These are phyloP conservation scores for Limnanthes douglasii DNA, from an alignment of 345 rosid species.

Conservation along the genomic window DNA sequence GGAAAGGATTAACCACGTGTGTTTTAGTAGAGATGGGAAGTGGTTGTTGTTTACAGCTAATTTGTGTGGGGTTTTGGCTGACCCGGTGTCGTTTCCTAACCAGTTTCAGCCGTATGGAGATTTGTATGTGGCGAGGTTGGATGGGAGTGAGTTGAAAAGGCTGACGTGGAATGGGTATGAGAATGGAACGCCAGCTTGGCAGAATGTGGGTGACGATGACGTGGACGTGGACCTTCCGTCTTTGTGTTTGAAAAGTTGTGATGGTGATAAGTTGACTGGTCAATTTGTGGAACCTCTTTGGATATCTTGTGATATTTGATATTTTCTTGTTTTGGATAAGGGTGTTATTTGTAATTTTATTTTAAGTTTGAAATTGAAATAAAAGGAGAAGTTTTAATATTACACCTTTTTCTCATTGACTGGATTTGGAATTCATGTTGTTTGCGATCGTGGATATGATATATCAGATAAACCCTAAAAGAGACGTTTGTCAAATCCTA, in stretches of 20 bases:
- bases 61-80: constrained; percentile 46
- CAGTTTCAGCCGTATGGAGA: constrained; percentile 91
- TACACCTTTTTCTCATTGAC: too few species aligned
- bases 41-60: constrained; percentile 63
- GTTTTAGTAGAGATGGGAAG: constrained; percentile 53
- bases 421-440: too few species aligned
- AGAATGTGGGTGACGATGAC: constrained; percentile 10
- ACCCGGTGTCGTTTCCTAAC: constrained; percentile 67
- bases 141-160: constrained; percentile 59
- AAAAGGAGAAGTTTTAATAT: too few species aligned
- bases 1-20: constrained; percentile 80
- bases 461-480: too few species aligned
- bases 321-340: not conserved
- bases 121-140: constrained; percentile 31
- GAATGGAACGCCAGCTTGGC: constrained; percentile 82
- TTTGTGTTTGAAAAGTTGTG: constrained; percentile 15
- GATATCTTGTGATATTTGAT: constrained; percentile 39
- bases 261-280: constrained; percentile 34
- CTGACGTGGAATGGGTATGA: constrained; percentile 83
- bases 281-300: constrained; percentile 58
- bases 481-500: too few species aligned
- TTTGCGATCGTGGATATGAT: too few species aligned
- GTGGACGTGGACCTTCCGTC: constrained; percentile 14
- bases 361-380: too few species aligned
- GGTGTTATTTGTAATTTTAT: too few species aligned